phyloP scores from a whole-genome alignment of 2,329 filamentous ascomycete genomes.

The Elsinoe arachidis region DNA sequence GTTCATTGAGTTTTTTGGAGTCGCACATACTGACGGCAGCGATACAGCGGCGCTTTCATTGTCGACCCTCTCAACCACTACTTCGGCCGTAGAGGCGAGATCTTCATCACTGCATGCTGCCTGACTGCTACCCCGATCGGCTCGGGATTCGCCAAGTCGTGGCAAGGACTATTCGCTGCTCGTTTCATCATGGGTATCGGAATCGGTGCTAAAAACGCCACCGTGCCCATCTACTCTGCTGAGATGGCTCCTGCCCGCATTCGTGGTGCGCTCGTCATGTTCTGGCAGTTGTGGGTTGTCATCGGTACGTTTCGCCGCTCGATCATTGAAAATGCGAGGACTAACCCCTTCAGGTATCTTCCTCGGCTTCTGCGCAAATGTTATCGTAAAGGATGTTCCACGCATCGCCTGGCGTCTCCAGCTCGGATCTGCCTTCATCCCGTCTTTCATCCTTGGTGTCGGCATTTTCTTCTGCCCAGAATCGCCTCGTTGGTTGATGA shows the following conservation, averaged over 20 bases:
- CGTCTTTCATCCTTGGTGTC: conserved; percentile 27
- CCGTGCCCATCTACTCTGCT: conserved; percentile 36
- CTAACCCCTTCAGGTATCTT: conserved; percentile 40
- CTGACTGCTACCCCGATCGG: conserved; percentile 58
- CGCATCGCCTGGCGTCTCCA: conserved; percentile 57
- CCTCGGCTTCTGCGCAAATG: conserved; percentile 56
- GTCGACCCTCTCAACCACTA: conserved; percentile 25
- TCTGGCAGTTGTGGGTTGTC: conserved; percentile 61
- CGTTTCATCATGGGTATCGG: conserved; percentile 63
- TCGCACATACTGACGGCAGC: not conserved
- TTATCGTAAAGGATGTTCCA: conserved; percentile 54
- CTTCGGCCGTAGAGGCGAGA: conserved; percentile 28
- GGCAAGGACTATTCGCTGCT: conserved; percentile 52
- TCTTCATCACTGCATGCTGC: conserved; percentile 44
- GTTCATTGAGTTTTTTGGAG: conserved; percentile 8
- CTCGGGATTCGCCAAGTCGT: conserved; percentile 50
- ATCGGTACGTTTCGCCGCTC: conserved; percentile 14
- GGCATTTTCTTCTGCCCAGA: conserved; percentile 29
- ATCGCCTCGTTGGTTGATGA: conserved; percentile 37
- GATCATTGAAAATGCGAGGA: not conserved
- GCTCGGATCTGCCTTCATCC: conserved; percentile 56
- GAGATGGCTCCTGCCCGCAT: conserved; percentile 44
- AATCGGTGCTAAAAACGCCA: conserved; percentile 38
- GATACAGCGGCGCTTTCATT: conserved; percentile 23
- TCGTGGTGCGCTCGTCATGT: conserved; percentile 64